Evolutionary conservation across 1,284 basidiomycete genomes (phyloP).

Genomic region (Sanguinoderma infundibulare): DNA sequence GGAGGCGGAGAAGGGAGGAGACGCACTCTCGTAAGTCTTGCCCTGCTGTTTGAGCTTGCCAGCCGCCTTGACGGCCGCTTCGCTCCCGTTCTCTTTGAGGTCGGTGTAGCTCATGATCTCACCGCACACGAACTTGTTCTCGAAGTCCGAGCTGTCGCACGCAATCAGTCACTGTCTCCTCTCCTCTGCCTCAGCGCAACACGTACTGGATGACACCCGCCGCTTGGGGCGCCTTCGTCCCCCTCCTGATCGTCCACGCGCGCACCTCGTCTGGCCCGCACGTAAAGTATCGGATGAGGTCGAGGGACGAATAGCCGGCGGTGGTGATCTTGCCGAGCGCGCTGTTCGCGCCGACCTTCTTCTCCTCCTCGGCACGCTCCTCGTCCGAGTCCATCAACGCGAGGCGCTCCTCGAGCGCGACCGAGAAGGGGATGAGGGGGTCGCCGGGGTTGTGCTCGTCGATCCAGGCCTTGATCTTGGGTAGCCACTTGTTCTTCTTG

Average conservation of each 20-base stretch:
- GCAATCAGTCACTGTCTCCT: not conserved
- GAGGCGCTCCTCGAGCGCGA: conserved; percentile 93
- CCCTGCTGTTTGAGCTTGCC: conserved; percentile 97
- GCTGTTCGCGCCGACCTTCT: conserved; percentile 70
- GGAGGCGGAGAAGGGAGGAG: not conserved
- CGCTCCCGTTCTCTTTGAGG: conserved; percentile 90
- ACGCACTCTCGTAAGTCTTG: conserved; percentile 92
- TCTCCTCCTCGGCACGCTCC: conserved; percentile 80
- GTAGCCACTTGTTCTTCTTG: conserved; percentile 99
- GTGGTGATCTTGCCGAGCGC: conserved; percentile 92
- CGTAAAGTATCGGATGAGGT: conserved; percentile 96
- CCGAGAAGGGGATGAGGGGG: conserved; percentile 95
- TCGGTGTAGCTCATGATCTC: conserved; percentile 97
- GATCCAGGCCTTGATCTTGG: conserved; percentile 99
- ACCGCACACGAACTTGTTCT: conserved; percentile 99
- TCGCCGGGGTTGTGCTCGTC: conserved; percentile 98
- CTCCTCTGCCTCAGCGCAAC: not conserved
- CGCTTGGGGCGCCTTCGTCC: conserved; percentile 95
- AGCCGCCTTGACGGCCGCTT: conserved; percentile 91
- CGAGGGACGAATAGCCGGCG: conserved; percentile 85
- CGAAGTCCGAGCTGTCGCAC: conserved; percentile 79
- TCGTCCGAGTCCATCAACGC: conserved; percentile 64
- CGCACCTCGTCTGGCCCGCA: conserved; percentile 97
- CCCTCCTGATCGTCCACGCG: conserved; percentile 96
- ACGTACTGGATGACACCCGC: conserved; percentile 98